These are phyloP conservation scores for Vanrija sp. DNA, from an alignment of 1,284 basidiomycete species.

Conservation along the genomic window DNA sequence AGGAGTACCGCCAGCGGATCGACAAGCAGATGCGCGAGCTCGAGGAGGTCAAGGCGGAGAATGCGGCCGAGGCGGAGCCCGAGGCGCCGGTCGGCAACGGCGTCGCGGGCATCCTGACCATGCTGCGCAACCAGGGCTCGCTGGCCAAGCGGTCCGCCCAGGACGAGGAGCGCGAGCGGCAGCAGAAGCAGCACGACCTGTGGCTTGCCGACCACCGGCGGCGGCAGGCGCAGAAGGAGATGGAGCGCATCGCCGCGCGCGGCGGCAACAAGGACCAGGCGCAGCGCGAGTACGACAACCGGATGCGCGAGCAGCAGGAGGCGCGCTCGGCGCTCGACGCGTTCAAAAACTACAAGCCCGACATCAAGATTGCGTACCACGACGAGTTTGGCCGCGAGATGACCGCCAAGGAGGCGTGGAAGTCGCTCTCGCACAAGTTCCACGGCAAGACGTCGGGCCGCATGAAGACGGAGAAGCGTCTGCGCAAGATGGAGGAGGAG, in stretches of 20 bases:
- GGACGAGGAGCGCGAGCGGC: conserved; percentile 56
- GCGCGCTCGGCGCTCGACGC: conserved; percentile 74
- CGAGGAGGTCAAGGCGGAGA: conserved; percentile 68
- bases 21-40: conserved; percentile 46
- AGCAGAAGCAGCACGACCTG: conserved; percentile 78
- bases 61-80: conserved; percentile 49
- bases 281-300: conserved; percentile 90
- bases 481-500: conserved; percentile 92
- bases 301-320: conserved; percentile 84
- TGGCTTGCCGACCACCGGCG: conserved; percentile 86
- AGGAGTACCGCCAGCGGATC: conserved; percentile 47
- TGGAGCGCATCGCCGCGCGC: conserved; percentile 68
- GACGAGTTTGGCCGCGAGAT: conserved; percentile 82
- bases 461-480: conserved; percentile 88
- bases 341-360: conserved; percentile 94
- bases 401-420: conserved; percentile 95
- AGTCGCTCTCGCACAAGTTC: conserved; percentile 89
- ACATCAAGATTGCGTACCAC: conserved; percentile 92
- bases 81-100: conserved; percentile 74
- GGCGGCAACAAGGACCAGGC: conserved; percentile 88
- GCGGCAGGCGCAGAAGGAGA: conserved; percentile 69
- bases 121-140: conserved; percentile 89
- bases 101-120: conserved; percentile 79
- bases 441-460: conserved; percentile 90
- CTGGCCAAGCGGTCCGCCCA: conserved; percentile 65